A percentile compares a stretch with the other conserved stretches of the same genome.
These are phyloP conservation scores for Eucalyptus leucophloia DNA, from an alignment of 345 rosid species.

Conservation along the genomic window DNA sequence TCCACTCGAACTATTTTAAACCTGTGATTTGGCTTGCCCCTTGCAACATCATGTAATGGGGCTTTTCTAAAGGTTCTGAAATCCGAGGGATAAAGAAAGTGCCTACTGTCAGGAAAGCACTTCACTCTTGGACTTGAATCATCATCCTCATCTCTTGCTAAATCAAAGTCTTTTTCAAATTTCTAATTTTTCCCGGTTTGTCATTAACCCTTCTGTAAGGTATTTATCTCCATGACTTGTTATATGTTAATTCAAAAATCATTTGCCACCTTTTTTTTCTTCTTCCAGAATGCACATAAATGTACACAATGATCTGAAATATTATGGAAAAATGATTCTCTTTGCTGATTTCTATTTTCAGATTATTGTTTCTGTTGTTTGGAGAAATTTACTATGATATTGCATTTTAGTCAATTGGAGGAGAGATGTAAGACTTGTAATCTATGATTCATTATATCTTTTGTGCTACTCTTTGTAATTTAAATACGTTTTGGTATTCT, in stretches of 20 bases:
- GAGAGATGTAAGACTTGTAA: background rate
- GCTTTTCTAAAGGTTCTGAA: background rate
- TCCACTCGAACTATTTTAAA: background rate
- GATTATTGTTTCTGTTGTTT: background rate
- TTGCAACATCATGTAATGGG: background rate
- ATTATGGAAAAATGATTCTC: background rate
- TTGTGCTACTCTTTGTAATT: background rate
- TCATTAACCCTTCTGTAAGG: background rate
- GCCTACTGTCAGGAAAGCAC: background rate
- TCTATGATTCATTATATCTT: background rate
- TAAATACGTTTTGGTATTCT: background rate
- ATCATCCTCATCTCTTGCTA: background rate
- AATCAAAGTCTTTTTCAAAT: background rate
- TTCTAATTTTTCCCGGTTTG: background rate
- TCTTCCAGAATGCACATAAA: background rate
- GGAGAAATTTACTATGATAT: background rate
- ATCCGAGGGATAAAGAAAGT: background rate
- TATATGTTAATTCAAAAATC: background rate
- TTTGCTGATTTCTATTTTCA: background rate
- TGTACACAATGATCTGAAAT: background rate
- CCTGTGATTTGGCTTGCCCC: background rate
- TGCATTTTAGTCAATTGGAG: background rate
- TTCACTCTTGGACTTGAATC: background rate
- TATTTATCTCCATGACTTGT: background rate
- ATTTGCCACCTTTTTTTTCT: background rate